Evolutionary conservation across 768 basidiomycete genomes (phyloP).

Genomic region (Serendipita indica): DNA sequence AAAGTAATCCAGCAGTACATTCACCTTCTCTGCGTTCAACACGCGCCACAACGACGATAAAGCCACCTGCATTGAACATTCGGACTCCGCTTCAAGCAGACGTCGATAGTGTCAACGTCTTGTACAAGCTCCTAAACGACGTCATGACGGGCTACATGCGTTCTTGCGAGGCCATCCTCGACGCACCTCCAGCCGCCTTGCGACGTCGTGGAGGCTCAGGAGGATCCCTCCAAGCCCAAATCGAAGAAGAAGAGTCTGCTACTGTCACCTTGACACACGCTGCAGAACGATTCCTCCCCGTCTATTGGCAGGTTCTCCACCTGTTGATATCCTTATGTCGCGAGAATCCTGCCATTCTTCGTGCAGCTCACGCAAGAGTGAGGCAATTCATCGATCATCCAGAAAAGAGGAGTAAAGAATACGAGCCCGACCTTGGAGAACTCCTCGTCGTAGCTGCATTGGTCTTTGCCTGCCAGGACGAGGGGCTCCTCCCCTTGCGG

Average conservation of each 20-base stretch:
- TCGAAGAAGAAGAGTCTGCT: not conserved
- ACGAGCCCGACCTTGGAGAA: not conserved
- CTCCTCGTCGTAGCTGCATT: slow-evolving; percentile 2
- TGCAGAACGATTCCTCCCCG: not conserved
- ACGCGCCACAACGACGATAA: not conserved
- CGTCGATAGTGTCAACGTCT: not conserved
- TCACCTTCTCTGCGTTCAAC: too few species aligned
- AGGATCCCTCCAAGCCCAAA: not conserved
- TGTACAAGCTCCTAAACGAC: not conserved
- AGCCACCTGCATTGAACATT: not conserved
- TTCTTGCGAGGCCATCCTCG: not conserved
- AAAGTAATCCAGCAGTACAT: not conserved
- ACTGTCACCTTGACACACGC: not conserved
- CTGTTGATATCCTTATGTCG: slow-evolving; percentile 2
- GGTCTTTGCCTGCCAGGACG: slow-evolving; percentile 5
- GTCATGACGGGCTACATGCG: not conserved
- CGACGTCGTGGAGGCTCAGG: not conserved
- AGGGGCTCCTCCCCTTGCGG: not conserved
- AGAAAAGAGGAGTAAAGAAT: not conserved
- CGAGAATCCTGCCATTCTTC: not conserved
- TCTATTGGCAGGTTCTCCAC: slow-evolving; percentile 2
- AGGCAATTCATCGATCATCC: not conserved
- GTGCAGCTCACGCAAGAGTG: not conserved
- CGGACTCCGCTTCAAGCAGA: not conserved
- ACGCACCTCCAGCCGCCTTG: not conserved